A percentile compares a stretch with the other conserved stretches of the same genome.
These are phyloP conservation scores for Panicum miliaceum DNA, from an alignment of 176 grass and related monocot species.

Conservation along the genomic window DNA sequence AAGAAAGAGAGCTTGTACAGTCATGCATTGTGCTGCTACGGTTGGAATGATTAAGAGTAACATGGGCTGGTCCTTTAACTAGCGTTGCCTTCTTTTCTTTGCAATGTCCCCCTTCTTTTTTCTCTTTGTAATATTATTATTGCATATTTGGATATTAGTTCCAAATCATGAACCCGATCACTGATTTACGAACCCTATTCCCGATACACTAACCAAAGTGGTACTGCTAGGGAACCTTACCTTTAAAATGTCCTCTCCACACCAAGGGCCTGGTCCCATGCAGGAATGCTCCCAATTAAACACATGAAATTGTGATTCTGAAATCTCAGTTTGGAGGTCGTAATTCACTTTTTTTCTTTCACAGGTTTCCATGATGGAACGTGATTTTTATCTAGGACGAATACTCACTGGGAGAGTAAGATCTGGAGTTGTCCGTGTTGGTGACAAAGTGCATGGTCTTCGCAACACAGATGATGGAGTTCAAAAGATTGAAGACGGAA, in stretches of 20 bases:
- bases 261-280: neutral
- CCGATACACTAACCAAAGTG: no score
- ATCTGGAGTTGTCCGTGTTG: conserved; percentile 75
- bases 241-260: neutral
- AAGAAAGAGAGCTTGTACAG: no score
- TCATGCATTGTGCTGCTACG: no score
- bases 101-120: no score
- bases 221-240: no score
- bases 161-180: no score
- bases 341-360: conserved; percentile 38
- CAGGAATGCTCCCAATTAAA: neutral
- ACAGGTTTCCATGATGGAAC: conserved; percentile 99
- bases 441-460: conserved; percentile 91
- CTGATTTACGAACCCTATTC: no score
- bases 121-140: no score
- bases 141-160: no score
- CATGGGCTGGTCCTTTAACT: no score
- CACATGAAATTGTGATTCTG: neutral
- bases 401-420: conserved; percentile 95
- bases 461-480: conserved; percentile 71
- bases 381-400: conserved; percentile 97
- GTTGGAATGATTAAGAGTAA: no score
- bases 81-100: no score
- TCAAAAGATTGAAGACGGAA: conserved; percentile 95
- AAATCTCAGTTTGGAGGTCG: conserved; percentile 9